Base-by-base conservation (phyloP, 805 yeast genomes). In the Ogataea minuta region DNA sequence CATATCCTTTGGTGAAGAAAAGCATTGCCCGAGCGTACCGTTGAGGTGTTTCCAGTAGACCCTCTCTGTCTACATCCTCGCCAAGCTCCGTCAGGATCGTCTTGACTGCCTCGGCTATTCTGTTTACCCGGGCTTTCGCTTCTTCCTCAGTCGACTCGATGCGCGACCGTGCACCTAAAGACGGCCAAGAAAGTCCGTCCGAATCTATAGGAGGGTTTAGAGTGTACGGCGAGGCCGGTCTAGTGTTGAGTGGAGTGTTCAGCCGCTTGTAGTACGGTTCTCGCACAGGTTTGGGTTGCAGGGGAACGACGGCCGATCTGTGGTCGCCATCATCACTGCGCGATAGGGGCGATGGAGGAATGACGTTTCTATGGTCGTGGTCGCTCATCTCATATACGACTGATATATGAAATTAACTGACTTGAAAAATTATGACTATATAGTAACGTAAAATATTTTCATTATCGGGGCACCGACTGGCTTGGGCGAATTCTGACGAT, bases 21-120 rank as follows among this genome's bases (percentile, higher is more conserved):
- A 93, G 72, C 95, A 93, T 87, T 4, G 99, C 99, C 45, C 95
- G 73, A 0, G 99, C 99, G 62, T 90, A 93, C 49, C 99, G 69
- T 56, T 87, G 91, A 1, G 99, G 99, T 1, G 99, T 93, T 57
- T 89, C 96, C 53, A 84, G 63, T 9, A 93, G 67, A 1, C 99
- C 99, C 59, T 89, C 96, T 50, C 99, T 73, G 14, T 71, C 70
- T 1, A 81, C 79, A 56, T 93, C 97, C 63, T 93, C 99, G 23
- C 99, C 99, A 23, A 93, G 66, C 59, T 93, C 97, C 4, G 73
- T 63, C 47, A 93, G 66, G 43, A 89, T 81, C 10, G 81, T 74
- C 50, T 76, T 76, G 11, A 91, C 95, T 0, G 98, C 98, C 21
- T 60, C 80, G 5, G 96, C 89, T 32, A 91, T 91, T 44, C 96